Evolutionary conservation across 2,329 filamentous ascomycete genomes (phyloP).

Genomic region (Clonostachys solani): DNA sequence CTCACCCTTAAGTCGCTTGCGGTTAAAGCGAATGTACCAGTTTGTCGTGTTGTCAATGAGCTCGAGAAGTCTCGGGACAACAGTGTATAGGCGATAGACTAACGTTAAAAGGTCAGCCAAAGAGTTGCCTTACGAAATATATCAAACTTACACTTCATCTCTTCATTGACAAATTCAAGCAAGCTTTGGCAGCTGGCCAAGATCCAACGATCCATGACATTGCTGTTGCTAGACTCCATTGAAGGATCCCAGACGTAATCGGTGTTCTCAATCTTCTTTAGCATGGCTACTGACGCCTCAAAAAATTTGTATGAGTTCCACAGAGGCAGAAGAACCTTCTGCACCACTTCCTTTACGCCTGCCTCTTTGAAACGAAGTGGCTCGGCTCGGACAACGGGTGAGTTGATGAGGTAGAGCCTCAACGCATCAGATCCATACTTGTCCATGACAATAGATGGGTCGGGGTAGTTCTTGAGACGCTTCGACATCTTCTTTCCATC

Average conservation of each 20-base stretch:
- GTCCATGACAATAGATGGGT: slow-evolving; percentile 76
- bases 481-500: slow-evolving; percentile 99
- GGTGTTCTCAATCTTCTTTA: slow-evolving; percentile 79
- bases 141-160: slow-evolving; percentile 68
- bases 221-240: slow-evolving; percentile 71
- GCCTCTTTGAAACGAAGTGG: slow-evolving; percentile 86
- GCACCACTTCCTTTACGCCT: slow-evolving; percentile 92
- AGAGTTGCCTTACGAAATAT: background rate
- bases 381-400: slow-evolving; percentile 88
- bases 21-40: slow-evolving; percentile 97
- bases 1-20: slow-evolving; percentile 86
- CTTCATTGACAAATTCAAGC: slow-evolving; percentile 84
- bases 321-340: slow-evolving; percentile 82
- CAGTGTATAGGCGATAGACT: slow-evolving; percentile 81
- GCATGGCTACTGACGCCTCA: slow-evolving; percentile 76
- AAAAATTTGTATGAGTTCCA: slow-evolving; percentile 99
- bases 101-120: background rate
- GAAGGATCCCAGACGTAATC: slow-evolving; percentile 77
- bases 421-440: slow-evolving; percentile 91
- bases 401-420: slow-evolving; percentile 94
- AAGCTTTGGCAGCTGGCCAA: slow-evolving; percentile 88
- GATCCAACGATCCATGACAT: slow-evolving; percentile 97
- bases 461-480: slow-evolving; percentile 92
- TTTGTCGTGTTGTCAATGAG: slow-evolving; percentile 97
- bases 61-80: slow-evolving; percentile 77